A percentile compares a stretch with the other conserved stretches of the same genome.
Conservation (phyloP, 164 flowering plant species). For the Echeveria elegans region DNA sequence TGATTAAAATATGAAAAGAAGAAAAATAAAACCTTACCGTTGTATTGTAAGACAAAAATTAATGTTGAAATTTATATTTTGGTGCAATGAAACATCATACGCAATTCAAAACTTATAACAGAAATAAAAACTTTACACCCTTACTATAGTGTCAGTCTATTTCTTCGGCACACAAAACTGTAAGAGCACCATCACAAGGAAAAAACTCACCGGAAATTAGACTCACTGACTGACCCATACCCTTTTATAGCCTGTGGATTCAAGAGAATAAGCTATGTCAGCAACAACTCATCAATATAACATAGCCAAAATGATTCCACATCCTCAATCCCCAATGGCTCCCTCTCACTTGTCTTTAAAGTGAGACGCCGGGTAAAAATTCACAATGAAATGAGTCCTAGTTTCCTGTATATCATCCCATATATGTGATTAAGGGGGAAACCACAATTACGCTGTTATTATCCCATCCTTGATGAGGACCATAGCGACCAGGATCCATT, state of each 20-base stretch:
- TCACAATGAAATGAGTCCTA: conserved; percentile 83
- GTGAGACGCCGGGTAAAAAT: conserved; percentile 60
- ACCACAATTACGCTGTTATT: conserved; percentile 99
- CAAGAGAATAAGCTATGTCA: conserved; percentile 99
- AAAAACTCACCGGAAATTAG: conserved; percentile 83
- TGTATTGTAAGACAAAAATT: neutral
- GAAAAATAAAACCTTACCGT: neutral
- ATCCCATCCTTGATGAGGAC: conserved; percentile 98
- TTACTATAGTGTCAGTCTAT: conserved; percentile 10
- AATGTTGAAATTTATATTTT: neutral
- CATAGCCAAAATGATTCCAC: conserved; percentile 87
- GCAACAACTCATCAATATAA: conserved; percentile 71
- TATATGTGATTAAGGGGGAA: conserved; percentile 81
- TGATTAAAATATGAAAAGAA: conserved; percentile 10
- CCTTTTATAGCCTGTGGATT: conserved; percentile 99
- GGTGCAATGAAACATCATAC: neutral
- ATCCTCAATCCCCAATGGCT: conserved; percentile 79
- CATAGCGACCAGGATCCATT: conserved; percentile 97
- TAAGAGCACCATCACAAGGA: conserved; percentile 12
- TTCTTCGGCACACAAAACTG: neutral
- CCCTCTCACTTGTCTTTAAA: conserved; percentile 42
- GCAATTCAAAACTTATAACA: neutral
- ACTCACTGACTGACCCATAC: conserved; percentile 77
- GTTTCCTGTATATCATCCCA: conserved; percentile 83
- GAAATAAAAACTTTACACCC: neutral